Conservation (phyloP, 495 filamentous ascomycete genomes). For the Annulohypoxylon maeteangense region DNA sequence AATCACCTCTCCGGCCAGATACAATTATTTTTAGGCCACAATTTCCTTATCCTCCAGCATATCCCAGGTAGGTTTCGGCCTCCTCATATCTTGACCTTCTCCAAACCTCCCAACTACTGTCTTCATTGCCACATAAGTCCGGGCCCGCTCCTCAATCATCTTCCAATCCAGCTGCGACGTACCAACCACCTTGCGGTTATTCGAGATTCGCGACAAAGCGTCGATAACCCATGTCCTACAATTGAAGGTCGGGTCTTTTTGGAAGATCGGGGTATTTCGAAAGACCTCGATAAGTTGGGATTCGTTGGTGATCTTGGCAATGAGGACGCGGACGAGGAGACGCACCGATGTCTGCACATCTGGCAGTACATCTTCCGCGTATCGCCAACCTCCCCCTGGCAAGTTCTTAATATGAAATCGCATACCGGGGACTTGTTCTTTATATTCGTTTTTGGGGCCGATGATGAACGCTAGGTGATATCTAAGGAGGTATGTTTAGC, state of each 20-base stretch:
- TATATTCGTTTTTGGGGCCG: slow-evolving; percentile 51
- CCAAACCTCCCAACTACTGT: slow-evolving; percentile 29
- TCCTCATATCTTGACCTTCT: neutral
- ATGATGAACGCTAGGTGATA: slow-evolving; percentile 46
- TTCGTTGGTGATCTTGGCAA: slow-evolving; percentile 56
- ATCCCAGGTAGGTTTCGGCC: slow-evolving; percentile 26
- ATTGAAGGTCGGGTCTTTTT: slow-evolving; percentile 51
- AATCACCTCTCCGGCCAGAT: neutral
- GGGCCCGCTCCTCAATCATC: slow-evolving; percentile 44
- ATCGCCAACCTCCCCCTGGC: slow-evolving; percentile 43
- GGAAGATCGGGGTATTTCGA: slow-evolving; percentile 48
- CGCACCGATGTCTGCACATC: slow-evolving; percentile 42
- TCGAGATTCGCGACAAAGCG: slow-evolving; percentile 48
- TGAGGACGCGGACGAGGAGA: slow-evolving; percentile 58
- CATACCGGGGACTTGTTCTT: slow-evolving; percentile 34
- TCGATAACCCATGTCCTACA: slow-evolving; percentile 57
- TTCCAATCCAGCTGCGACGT: slow-evolving; percentile 51
- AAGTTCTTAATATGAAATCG: slow-evolving; percentile 52
- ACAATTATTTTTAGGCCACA: neutral
- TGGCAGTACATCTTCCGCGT: slow-evolving; percentile 44
- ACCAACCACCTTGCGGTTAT: slow-evolving; percentile 51
- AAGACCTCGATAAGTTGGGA: slow-evolving; percentile 47
- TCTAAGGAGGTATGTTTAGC: neutral
- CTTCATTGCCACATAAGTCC: slow-evolving; percentile 50
- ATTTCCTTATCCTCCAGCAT: slow-evolving; percentile 23